These are phyloP conservation scores for Yamadazyma kitorensis DNA, from an alignment of 805 yeast genomes.

Conservation along the genomic window DNA sequence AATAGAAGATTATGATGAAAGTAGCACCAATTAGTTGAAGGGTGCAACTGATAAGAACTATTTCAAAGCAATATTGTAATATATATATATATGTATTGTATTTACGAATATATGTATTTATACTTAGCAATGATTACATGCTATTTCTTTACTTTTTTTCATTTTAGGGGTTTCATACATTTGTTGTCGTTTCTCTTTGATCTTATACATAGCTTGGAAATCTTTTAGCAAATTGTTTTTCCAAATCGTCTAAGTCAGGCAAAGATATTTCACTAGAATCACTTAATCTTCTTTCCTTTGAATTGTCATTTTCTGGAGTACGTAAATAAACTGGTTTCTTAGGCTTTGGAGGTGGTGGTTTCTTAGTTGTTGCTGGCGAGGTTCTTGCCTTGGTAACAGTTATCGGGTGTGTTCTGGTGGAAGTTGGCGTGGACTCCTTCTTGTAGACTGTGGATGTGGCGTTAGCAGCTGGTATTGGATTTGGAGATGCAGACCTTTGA, in stretches of 20 bases:
- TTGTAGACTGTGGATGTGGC: slow-evolving; percentile 2
- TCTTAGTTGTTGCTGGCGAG: slow-evolving; percentile 2
- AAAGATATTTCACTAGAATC: slow-evolving; percentile 40
- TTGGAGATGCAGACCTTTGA: slow-evolving; percentile 6
- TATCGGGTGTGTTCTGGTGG: too few relatives aligned
- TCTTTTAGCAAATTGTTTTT: slow-evolving; percentile 52
- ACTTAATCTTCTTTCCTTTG: slow-evolving; percentile 25
- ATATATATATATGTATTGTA: too few relatives aligned
- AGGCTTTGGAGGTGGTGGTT: slow-evolving; percentile 60
- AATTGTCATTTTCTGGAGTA: slow-evolving; percentile 22
- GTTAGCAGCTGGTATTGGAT: background rate
- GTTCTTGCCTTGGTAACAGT: slow-evolving; percentile 1
- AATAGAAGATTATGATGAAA: slow-evolving; percentile 47
- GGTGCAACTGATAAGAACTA: too few relatives aligned
- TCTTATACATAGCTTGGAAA: slow-evolving; percentile 59
- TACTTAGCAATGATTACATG: too few relatives aligned
- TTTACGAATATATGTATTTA: too few relatives aligned
- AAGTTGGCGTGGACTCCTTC: too few relatives aligned
- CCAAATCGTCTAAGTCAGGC: slow-evolving; percentile 58
- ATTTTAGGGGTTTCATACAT: too few relatives aligned
- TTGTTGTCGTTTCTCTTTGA: too few relatives aligned
- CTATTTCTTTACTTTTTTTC: too few relatives aligned
- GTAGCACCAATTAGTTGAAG: slow-evolving; percentile 1
- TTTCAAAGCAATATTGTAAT: too few relatives aligned
- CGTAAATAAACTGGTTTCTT: slow-evolving; percentile 57